Conservation (phyloP, 140 eudicot species). For the Senecio squalidus region DNA sequence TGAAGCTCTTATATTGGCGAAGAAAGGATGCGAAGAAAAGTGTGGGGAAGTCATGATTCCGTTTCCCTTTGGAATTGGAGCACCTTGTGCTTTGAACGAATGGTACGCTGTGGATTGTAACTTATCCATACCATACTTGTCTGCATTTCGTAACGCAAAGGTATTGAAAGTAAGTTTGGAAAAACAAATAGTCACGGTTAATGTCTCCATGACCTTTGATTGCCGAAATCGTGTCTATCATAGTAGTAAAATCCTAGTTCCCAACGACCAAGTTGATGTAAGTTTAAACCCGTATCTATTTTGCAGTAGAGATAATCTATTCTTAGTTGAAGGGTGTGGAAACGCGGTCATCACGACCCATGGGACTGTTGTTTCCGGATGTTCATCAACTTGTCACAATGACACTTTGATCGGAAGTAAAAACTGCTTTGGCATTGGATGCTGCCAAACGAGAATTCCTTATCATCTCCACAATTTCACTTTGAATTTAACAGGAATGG, state of each 20-base stretch:
- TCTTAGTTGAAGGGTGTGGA: slow-evolving; percentile 17
- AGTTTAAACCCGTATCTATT: slow-evolving; percentile 11
- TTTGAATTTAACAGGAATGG: slow-evolving; percentile 3
- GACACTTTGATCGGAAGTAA: neutral
- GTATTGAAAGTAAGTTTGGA: neutral
- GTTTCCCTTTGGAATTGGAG: slow-evolving; percentile 24
- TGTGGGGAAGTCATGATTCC: slow-evolving; percentile 20
- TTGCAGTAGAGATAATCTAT: neutral
- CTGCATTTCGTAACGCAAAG: neutral
- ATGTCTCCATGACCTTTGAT: slow-evolving; percentile 6
- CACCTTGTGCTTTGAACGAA: slow-evolving; percentile 10
- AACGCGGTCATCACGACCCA: neutral
- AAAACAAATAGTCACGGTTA: slow-evolving; percentile 1
- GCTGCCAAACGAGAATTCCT: slow-evolving; percentile 22
- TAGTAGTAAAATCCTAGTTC: neutral
- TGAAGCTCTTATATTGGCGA: slow-evolving; percentile 13
- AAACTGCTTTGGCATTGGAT: slow-evolving; percentile 15
- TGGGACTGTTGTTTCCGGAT: slow-evolving; percentile 5
- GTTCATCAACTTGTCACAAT: slow-evolving; percentile 12
- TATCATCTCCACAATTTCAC: neutral
- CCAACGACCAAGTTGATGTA: neutral
- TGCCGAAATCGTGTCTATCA: slow-evolving; percentile 5
- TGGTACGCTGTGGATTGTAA: slow-evolving; percentile 14
- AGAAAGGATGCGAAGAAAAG: slow-evolving; percentile 13
- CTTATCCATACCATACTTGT: slow-evolving; percentile 12